phyloP scores from a whole-genome alignment of 192 early-diverging fungal genomes.

The Coemansia sp. region DNA sequence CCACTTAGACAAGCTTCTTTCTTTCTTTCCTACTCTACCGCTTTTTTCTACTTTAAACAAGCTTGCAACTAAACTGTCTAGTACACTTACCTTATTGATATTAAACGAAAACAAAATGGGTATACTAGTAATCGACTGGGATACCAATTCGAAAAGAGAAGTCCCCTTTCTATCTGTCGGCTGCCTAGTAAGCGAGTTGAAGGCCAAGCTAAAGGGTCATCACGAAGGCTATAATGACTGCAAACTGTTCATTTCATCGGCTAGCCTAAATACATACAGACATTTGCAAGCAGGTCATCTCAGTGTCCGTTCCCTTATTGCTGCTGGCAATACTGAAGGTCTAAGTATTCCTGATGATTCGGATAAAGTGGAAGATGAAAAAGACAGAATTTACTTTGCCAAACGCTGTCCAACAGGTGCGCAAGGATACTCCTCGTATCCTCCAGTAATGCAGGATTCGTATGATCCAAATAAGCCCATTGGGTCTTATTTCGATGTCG shows the following conservation, averaged over 20 bases:
- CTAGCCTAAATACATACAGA: not conserved
- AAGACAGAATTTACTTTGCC: not conserved
- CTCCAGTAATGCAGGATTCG: not conserved
- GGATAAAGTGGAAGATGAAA: not conserved
- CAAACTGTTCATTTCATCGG: not conserved
- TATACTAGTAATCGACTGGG: not conserved
- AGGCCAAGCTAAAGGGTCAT: not conserved
- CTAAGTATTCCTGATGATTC: not conserved
- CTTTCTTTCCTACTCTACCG: not conserved
- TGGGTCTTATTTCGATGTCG: not conserved
- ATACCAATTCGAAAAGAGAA: not conserved
- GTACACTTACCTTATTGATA: not conserved
- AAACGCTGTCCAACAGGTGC: not conserved
- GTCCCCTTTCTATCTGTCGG: not conserved
- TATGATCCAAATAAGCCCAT: not conserved
- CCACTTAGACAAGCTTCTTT: not conserved
- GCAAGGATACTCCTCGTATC: not conserved
- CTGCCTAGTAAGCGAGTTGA: not conserved
- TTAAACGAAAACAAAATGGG: not conserved
- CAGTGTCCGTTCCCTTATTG: not conserved
- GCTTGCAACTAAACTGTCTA: not conserved
- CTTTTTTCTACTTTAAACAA: not conserved
- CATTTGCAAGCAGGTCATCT: not conserved
- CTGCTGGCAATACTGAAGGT: not conserved
- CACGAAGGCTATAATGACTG: not conserved